phyloP scores from a whole-genome alignment of 495 filamentous ascomycete species.

The Lindgomyces ingoldianus region DNA sequence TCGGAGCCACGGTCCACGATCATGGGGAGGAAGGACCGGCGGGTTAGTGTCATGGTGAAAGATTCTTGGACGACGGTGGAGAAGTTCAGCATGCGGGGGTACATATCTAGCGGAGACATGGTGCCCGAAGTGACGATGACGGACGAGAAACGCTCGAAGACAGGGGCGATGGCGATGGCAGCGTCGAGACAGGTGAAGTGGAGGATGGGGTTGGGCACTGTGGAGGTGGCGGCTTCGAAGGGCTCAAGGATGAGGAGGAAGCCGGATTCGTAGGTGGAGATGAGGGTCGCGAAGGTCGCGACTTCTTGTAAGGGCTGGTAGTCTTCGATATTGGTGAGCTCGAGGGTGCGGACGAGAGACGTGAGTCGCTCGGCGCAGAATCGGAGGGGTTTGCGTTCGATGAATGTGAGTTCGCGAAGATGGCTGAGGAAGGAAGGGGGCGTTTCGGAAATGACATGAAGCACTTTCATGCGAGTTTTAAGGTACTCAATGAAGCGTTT shows the following conservation, averaged over 20 bases:
- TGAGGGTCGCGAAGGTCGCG: slow-evolving; percentile 96
- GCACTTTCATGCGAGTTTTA: slow-evolving; percentile 97
- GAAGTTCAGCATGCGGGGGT: slow-evolving; percentile 97
- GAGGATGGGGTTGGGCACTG: slow-evolving; percentile 90
- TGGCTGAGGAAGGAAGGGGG: slow-evolving; percentile 91
- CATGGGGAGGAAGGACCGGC: slow-evolving; percentile 95
- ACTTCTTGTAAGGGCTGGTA: slow-evolving; percentile 97
- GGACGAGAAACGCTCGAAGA: slow-evolving; percentile 95
- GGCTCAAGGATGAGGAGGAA: slow-evolving; percentile 96
- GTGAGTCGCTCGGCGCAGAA: slow-evolving; percentile 96
- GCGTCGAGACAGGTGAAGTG: slow-evolving; percentile 98
- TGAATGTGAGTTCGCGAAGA: slow-evolving; percentile 92
- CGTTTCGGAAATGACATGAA: slow-evolving; percentile 95
- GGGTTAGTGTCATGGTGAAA: slow-evolving; percentile 93
- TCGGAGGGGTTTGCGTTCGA: slow-evolving; percentile 92
- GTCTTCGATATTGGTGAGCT: slow-evolving; percentile 96
- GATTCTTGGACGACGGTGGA: slow-evolving; percentile 89
- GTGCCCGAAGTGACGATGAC: slow-evolving; percentile 99
- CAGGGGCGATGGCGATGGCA: slow-evolving; percentile 96
- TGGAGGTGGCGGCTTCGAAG: slow-evolving; percentile 92
- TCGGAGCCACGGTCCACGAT: slow-evolving; percentile 94
- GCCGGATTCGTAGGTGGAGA: slow-evolving; percentile 95
- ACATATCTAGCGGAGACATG: slow-evolving; percentile 97
- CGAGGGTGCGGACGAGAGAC: slow-evolving; percentile 90
- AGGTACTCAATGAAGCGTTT: slow-evolving; percentile 97